phyloP scores from a whole-genome alignment of 2,329 filamentous ascomycete species.

The Arthrobotrys pseudoclavata region DNA sequence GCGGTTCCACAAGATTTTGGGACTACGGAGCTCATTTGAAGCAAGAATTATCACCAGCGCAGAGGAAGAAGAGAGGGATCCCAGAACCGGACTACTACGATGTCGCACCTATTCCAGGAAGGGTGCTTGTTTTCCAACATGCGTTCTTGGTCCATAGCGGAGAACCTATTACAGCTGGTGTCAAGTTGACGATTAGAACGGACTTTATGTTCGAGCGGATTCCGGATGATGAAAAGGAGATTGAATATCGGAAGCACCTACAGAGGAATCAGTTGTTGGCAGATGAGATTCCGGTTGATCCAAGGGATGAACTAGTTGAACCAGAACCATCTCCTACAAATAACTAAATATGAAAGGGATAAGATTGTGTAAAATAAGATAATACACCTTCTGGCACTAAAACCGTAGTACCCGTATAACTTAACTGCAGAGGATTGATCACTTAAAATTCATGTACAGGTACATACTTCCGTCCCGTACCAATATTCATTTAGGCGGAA shows the following conservation, averaged over 20 bases:
- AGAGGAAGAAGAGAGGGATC: conserved; percentile 38
- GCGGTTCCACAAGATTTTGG: conserved; percentile 60
- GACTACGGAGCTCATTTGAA: conserved; percentile 31
- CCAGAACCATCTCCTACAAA: neutral
- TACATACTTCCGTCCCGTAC: too few relatives aligned
- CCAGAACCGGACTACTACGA: conserved; percentile 42
- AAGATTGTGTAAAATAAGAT: too few relatives aligned
- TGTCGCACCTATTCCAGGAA: conserved; percentile 57
- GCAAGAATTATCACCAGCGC: conserved; percentile 17
- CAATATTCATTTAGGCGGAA: too few relatives aligned
- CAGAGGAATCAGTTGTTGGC: conserved; percentile 50
- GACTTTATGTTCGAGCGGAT: conserved; percentile 60
- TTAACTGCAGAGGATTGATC: too few relatives aligned
- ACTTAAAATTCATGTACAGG: too few relatives aligned
- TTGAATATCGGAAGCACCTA: conserved; percentile 55
- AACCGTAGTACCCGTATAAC: too few relatives aligned
- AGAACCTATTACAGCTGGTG: conserved; percentile 56
- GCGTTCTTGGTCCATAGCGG: conserved; percentile 59
- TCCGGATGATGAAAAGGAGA: conserved; percentile 48
- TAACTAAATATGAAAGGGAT: neutral
- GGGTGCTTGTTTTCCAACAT: conserved; percentile 61
- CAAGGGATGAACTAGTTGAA: conserved; percentile 24
- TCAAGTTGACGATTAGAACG: conserved; percentile 59
- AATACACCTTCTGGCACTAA: too few relatives aligned
- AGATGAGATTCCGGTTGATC: conserved; percentile 53